Percentiles rank a stretch among this genome's conserved stretches.
Conservation (phyloP, 768 basidiomycete genomes). For the Phaeolepiota aurea region DNA sequence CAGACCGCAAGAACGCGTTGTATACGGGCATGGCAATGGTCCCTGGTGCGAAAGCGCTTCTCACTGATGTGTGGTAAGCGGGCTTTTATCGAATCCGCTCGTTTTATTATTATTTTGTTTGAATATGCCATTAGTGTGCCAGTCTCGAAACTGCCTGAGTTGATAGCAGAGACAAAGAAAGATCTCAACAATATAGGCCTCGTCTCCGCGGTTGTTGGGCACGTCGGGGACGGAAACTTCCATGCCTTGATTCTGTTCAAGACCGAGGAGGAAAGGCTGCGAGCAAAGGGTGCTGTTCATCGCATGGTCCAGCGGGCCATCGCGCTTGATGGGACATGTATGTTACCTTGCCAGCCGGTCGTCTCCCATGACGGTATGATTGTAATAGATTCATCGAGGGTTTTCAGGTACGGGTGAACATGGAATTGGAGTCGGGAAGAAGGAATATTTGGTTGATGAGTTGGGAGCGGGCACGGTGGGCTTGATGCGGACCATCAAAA, state of each 20-base stretch:
- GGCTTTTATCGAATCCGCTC: not conserved
- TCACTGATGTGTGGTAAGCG: conserved; percentile 69
- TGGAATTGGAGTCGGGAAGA: conserved; percentile 83
- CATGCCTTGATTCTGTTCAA: conserved; percentile 50
- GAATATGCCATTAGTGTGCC: conserved; percentile 35
- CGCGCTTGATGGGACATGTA: conserved; percentile 70
- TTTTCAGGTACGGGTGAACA: conserved; percentile 69
- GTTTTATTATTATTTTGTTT: not conserved
- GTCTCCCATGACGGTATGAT: not conserved
- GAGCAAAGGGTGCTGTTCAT: conserved; percentile 37
- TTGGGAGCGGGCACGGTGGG: conserved; percentile 76
- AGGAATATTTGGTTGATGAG: conserved; percentile 69
- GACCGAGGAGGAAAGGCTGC: conserved; percentile 42
- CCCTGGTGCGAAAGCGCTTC: conserved; percentile 51
- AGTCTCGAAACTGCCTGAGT: conserved; percentile 53
- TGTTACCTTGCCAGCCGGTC: conserved; percentile 9
- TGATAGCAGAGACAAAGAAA: conserved; percentile 62
- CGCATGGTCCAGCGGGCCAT: conserved; percentile 65
- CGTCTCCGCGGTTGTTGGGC: conserved; percentile 58
- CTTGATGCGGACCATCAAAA: conserved; percentile 79
- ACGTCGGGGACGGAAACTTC: conserved; percentile 63
- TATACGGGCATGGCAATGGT: conserved; percentile 47
- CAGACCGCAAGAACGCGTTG: conserved; percentile 60
- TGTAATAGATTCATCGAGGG: conserved; percentile 1
- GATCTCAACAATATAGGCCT: conserved; percentile 55